Evolutionary conservation across 768 basidiomycete genomes (phyloP).

Genomic region (Pholiota molesta): DNA sequence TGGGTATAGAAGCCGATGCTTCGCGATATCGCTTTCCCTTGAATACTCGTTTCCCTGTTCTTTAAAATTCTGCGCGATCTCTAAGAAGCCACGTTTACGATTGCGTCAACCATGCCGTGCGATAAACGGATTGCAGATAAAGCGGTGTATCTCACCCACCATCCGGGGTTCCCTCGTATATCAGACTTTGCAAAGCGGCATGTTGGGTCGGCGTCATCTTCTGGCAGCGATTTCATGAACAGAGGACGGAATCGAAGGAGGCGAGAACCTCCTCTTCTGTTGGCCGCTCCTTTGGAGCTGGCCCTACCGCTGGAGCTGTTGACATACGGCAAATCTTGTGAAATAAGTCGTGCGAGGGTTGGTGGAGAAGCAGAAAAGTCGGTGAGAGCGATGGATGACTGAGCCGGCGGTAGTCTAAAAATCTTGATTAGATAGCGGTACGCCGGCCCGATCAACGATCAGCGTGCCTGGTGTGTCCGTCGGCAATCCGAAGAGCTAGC

Average conservation of each 20-base stretch:
- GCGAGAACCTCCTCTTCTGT: slow-evolving; percentile 43
- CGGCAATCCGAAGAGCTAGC: no score
- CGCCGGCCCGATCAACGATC: neutral
- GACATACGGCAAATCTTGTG: slow-evolving; percentile 21
- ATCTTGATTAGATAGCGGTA: slow-evolving; percentile 22
- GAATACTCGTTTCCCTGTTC: slow-evolving; percentile 96
- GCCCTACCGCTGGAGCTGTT: slow-evolving; percentile 30
- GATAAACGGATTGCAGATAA: neutral
- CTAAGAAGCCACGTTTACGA: slow-evolving; percentile 38
- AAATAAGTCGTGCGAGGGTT: neutral
- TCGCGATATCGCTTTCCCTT: slow-evolving; percentile 85
- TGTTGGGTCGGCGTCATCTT: slow-evolving; percentile 63
- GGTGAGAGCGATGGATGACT: neutral
- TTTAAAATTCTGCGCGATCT: slow-evolving; percentile 91
- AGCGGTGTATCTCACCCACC: slow-evolving; percentile 58
- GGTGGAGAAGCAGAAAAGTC: neutral
- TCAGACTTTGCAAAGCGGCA: slow-evolving; percentile 83
- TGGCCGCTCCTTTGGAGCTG: slow-evolving; percentile 32
- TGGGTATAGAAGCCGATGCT: slow-evolving; percentile 91
- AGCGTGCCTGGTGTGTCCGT: neutral
- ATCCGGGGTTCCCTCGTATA: slow-evolving; percentile 90
- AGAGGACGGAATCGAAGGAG: slow-evolving; percentile 73
- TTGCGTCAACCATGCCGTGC: slow-evolving; percentile 1
- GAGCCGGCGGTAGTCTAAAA: neutral
- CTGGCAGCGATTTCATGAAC: slow-evolving; percentile 90